Conservation (phyloP, 176 grass and related monocot genomes). For the Oropetium thomaeum region DNA sequence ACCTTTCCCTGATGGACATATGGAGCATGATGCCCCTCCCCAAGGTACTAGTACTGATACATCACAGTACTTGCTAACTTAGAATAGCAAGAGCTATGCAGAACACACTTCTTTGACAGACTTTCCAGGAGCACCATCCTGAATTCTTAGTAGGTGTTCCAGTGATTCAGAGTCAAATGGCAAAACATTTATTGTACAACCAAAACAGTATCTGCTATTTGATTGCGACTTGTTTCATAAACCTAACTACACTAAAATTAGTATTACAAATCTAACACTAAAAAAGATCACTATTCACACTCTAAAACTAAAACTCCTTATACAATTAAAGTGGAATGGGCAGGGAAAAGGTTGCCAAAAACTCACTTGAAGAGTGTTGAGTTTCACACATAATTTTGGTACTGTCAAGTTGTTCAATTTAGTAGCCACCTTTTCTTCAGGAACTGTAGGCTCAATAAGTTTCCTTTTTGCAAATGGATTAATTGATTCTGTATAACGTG, state of each 20-base stretch:
- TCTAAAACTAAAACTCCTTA: not conserved
- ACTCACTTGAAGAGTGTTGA: constrained; percentile 84
- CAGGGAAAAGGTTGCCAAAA: constrained; percentile 19
- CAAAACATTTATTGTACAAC: not conserved
- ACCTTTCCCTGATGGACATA: too few species aligned
- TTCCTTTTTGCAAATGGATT: constrained; percentile 83
- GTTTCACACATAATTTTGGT: constrained; percentile 81
- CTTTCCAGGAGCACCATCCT: constrained; percentile 7
- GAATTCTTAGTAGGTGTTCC: not conserved
- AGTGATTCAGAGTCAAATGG: not conserved
- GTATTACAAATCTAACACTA: not conserved
- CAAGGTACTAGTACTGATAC: not conserved
- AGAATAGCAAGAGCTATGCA: constrained; percentile 9
- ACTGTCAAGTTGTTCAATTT: constrained; percentile 58
- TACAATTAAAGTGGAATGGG: not conserved
- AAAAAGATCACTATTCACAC: not conserved
- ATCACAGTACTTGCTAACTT: not conserved
- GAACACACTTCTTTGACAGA: not conserved
- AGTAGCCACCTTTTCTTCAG: constrained; percentile 53
- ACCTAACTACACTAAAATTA: not conserved
- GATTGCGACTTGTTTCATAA: constrained; percentile 17
- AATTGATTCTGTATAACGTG: constrained; percentile 67
- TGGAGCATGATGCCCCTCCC: not conserved
- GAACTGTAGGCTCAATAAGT: constrained; percentile 33
- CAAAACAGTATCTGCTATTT: not conserved